Evolutionary conservation across 148 eudicot species (phyloP).

Genomic region (Heliosperma pusillum): DNA sequence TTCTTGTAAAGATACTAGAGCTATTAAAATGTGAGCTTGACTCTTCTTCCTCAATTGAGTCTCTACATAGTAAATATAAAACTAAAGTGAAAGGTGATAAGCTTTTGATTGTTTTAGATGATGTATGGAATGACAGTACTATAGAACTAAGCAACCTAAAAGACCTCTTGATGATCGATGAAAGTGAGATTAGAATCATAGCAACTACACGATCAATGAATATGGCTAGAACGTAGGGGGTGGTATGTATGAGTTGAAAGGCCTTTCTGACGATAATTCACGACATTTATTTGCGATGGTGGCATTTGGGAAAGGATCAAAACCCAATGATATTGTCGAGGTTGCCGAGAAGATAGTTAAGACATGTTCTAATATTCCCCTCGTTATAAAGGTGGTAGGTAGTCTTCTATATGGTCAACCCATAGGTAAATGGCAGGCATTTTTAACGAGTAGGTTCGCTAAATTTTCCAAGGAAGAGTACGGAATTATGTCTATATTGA

Average conservation of each 20-base stretch:
- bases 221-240: conserved; percentile 29
- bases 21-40: not conserved
- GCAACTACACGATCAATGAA: conserved; percentile 35
- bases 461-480: not conserved
- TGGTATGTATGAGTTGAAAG: conserved; percentile 14
- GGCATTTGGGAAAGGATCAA: conserved; percentile 17
- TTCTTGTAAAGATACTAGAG: conserved; percentile 10
- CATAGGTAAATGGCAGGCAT: not conserved
- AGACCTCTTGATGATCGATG: conserved; percentile 17
- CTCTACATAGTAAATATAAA: conserved; percentile 9
- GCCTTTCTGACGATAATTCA: conserved; percentile 26
- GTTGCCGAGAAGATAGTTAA: conserved; percentile 20
- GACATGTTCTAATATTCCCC: conserved; percentile 13
- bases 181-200: conserved; percentile 29
- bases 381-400: conserved; percentile 11
- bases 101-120: conserved; percentile 37
- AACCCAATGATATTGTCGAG: not conserved
- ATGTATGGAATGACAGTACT: conserved; percentile 25
- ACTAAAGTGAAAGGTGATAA: conserved; percentile 8
- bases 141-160: conserved; percentile 18
- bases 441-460: conserved; percentile 3
- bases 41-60: conserved; percentile 12
- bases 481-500: conserved; percentile 15
- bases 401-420: conserved; percentile 16
- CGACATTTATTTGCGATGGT: conserved; percentile 30